phyloP scores from a whole-genome alignment of 441 rosid species.

The Viola pubescens region DNA sequence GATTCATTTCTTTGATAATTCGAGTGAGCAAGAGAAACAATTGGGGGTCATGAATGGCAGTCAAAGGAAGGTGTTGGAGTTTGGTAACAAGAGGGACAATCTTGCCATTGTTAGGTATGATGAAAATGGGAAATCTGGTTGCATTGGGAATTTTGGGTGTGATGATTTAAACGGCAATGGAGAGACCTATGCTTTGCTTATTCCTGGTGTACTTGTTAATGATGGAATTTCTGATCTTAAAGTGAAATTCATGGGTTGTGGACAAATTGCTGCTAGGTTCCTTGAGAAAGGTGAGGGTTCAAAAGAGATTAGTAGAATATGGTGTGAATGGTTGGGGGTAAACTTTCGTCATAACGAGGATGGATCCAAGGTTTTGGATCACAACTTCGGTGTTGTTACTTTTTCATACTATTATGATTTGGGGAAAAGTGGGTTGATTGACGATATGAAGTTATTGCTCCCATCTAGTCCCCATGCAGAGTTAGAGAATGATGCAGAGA shows the following conservation, averaged over 20 bases:
- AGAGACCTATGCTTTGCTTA: conserved; percentile 28
- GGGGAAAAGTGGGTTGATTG: conserved; percentile 62
- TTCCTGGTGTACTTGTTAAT: conserved; percentile 51
- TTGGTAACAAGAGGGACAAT: conserved; percentile 22
- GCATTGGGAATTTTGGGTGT: conserved; percentile 17
- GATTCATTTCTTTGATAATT: conserved; percentile 60
- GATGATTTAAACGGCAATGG: conserved; percentile 16
- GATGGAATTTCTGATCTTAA: conserved; percentile 51
- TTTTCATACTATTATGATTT: conserved; percentile 55
- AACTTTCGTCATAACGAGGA: conserved; percentile 30
- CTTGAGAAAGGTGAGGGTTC: conserved; percentile 36
- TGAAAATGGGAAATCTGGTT: conserved; percentile 17
- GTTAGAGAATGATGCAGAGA: conserved; percentile 32
- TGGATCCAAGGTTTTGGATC: conserved; percentile 33
- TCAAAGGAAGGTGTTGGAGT: conserved; percentile 27
- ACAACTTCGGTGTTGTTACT: conserved; percentile 70
- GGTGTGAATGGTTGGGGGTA: conserved; percentile 93
- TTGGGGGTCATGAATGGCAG: conserved; percentile 13
- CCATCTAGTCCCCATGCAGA: conserved; percentile 33
- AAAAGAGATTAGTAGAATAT: conserved; percentile 45
- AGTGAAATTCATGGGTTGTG: conserved; percentile 50
- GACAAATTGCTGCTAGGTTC: conserved; percentile 56
- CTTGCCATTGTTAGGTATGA: conserved; percentile 50
- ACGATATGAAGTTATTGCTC: conserved; percentile 48
- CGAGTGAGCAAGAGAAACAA: conserved; percentile 30